These are phyloP conservation scores for Crotalaria pallida DNA, from an alignment of 306 rosid genomes.

Conservation along the genomic window DNA sequence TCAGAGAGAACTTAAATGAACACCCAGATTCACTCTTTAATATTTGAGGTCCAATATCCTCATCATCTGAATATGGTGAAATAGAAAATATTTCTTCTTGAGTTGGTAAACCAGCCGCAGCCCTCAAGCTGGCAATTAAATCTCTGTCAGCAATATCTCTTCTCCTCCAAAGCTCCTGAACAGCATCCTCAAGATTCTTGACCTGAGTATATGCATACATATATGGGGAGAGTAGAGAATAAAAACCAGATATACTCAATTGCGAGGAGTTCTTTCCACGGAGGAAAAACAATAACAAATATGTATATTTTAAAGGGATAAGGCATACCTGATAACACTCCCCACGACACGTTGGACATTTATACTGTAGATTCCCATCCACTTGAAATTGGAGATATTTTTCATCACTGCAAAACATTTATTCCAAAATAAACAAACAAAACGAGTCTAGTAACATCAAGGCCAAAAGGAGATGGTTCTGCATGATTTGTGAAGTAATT, in stretches of 20 bases:
- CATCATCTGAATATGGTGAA: conserved; percentile 96
- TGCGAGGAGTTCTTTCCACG: neutral
- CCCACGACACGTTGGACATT: conserved; percentile 94
- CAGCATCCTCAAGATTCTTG: conserved; percentile 88
- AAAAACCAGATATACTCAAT: conserved; percentile 11
- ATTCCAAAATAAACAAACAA: conserved; percentile 19
- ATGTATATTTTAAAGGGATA: neutral
- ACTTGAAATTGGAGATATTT: conserved; percentile 87
- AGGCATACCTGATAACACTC: conserved; percentile 85
- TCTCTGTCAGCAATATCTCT: conserved; percentile 68
- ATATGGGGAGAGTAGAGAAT: neutral
- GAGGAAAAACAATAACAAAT: neutral
- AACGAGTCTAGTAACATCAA: neutral
- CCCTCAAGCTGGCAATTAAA: conserved; percentile 80
- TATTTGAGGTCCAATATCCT: conserved; percentile 59
- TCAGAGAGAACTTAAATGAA: conserved; percentile 72
- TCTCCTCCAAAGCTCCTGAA: conserved; percentile 94
- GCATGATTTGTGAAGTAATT: neutral
- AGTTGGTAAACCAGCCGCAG: conserved; percentile 93
- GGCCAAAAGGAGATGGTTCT: neutral
- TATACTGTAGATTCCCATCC: conserved; percentile 90
- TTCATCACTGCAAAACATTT: conserved; percentile 68
- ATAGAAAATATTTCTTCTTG: conserved; percentile 89
- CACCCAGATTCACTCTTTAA: conserved; percentile 71
- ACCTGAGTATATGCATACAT: conserved; percentile 41